Evolutionary conservation across 257 asterid genomes (phyloP).

Genomic region (Leptodermis oblonga): DNA sequence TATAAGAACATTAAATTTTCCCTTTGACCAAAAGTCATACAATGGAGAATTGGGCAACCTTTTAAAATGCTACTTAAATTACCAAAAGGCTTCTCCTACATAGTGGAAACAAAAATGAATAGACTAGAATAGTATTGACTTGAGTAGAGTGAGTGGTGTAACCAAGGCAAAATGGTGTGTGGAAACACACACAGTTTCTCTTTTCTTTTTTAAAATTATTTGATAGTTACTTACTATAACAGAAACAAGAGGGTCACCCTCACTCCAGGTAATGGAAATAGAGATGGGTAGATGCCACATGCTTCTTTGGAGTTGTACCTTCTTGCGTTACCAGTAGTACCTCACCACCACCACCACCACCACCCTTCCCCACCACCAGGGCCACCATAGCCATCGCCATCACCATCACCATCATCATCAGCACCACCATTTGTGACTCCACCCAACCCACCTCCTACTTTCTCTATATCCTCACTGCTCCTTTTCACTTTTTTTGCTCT

Average conservation of each 20-base stretch:
- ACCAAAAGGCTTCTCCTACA: too few relatives aligned
- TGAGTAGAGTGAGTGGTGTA: background rate
- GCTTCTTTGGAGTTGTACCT: background rate
- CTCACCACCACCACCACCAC: conserved; percentile 3
- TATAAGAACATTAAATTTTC: too few relatives aligned
- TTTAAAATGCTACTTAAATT: too few relatives aligned
- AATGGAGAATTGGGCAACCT: too few relatives aligned
- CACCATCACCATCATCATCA: conserved; percentile 2
- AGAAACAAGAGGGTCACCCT: background rate
- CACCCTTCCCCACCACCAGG: too few relatives aligned
- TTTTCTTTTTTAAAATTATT: too few relatives aligned
- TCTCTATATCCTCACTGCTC: too few relatives aligned
- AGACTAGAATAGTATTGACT: too few relatives aligned
- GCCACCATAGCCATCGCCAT: background rate
- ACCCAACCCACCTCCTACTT: background rate
- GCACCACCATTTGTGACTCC: conserved; percentile 1
- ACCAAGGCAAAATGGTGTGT: background rate
- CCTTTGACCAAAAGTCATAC: too few relatives aligned
- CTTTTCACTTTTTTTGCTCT: background rate
- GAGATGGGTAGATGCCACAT: background rate
- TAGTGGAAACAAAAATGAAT: background rate
- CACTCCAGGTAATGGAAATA: too few relatives aligned
- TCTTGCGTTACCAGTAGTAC: background rate
- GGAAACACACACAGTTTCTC: background rate
- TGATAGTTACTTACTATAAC: background rate